Conservation (phyloP, 768 basidiomycete species). For the Galerina marginata region DNA sequence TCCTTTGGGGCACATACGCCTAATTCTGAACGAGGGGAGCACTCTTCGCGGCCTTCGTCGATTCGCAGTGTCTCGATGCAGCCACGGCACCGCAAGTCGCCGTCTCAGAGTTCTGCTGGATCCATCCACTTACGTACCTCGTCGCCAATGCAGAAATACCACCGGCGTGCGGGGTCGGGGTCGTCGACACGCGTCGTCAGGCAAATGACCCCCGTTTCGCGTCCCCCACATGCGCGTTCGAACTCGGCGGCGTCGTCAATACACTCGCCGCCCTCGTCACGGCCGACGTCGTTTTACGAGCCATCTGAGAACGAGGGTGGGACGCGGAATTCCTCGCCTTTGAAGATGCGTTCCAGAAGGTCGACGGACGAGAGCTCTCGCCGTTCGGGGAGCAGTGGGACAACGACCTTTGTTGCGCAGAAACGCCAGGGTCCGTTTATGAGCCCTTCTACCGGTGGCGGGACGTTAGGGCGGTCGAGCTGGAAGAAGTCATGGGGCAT, state of each 20-base stretch:
- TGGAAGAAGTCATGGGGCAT: slow-evolving; percentile 93
- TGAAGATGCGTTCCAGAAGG: slow-evolving; percentile 53
- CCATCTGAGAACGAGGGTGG: slow-evolving; percentile 66
- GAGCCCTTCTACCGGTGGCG: slow-evolving; percentile 51
- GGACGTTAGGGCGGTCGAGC: slow-evolving; percentile 65
- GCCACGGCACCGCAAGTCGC: slow-evolving; percentile 72
- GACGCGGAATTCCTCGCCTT: slow-evolving; percentile 68
- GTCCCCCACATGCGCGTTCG: slow-evolving; percentile 67
- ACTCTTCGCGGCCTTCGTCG: slow-evolving; percentile 82
- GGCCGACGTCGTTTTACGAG: slow-evolving; percentile 81
- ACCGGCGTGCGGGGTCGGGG: slow-evolving; percentile 80
- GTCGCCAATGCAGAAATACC: slow-evolving; percentile 82
- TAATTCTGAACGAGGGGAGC: slow-evolving; percentile 83
- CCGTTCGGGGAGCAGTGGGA: slow-evolving; percentile 33
- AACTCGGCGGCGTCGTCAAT: slow-evolving; percentile 81
- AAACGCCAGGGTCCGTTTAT: slow-evolving; percentile 78
- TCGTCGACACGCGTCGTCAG: slow-evolving; percentile 83
- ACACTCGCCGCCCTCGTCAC: slow-evolving; percentile 76
- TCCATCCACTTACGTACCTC: slow-evolving; percentile 69
- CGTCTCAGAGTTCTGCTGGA: slow-evolving; percentile 78
- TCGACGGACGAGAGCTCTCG: slow-evolving; percentile 51
- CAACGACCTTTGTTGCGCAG: slow-evolving; percentile 79
- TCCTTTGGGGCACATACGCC: slow-evolving; percentile 86
- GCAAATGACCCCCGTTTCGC: slow-evolving; percentile 49
- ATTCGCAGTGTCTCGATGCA: slow-evolving; percentile 78